These are phyloP conservation scores for Acer campestre DNA, from an alignment of 345 rosid genomes.

Conservation along the genomic window DNA sequence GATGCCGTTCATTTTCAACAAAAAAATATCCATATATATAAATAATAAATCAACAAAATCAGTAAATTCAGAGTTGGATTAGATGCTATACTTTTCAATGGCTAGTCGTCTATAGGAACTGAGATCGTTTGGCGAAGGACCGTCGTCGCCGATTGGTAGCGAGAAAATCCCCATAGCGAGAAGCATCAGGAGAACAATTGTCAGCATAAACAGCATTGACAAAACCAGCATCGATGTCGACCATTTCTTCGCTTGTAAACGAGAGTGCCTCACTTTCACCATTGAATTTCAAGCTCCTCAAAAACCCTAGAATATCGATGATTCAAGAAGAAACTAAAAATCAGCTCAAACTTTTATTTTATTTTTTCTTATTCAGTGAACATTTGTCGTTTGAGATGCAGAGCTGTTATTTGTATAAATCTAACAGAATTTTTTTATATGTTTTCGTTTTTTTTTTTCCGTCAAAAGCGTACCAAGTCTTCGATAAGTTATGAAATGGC, in stretches of 20 bases:
- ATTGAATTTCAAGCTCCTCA: slow-evolving; percentile 29
- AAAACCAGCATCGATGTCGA: slow-evolving; percentile 54
- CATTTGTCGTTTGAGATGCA: neutral
- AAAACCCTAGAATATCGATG: slow-evolving; percentile 26
- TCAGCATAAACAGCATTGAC: slow-evolving; percentile 62
- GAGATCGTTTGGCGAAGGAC: slow-evolving; percentile 52
- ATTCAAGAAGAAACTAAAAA: neutral
- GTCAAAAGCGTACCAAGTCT: neutral
- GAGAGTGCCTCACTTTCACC: slow-evolving; percentile 70
- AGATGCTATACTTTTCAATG: slow-evolving; percentile 49
- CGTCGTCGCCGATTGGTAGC: slow-evolving; percentile 55
- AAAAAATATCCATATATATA: neutral
- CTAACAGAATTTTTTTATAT: neutral
- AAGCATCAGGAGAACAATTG: slow-evolving; percentile 68
- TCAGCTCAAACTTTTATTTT: neutral
- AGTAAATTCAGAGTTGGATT: neutral
- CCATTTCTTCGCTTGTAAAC: slow-evolving; percentile 63
- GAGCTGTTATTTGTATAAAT: neutral
- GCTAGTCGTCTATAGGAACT: slow-evolving; percentile 57
- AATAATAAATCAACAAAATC: neutral
- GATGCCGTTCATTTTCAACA: neutral
- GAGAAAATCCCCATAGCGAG: slow-evolving; percentile 73
- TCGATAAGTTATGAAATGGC: neutral
- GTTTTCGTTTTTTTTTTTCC: neutral
- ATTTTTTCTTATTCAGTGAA: neutral